These are phyloP conservation scores for Solanum tacnaense DNA, from an alignment of 257 asterid genomes.

Conservation along the genomic window DNA sequence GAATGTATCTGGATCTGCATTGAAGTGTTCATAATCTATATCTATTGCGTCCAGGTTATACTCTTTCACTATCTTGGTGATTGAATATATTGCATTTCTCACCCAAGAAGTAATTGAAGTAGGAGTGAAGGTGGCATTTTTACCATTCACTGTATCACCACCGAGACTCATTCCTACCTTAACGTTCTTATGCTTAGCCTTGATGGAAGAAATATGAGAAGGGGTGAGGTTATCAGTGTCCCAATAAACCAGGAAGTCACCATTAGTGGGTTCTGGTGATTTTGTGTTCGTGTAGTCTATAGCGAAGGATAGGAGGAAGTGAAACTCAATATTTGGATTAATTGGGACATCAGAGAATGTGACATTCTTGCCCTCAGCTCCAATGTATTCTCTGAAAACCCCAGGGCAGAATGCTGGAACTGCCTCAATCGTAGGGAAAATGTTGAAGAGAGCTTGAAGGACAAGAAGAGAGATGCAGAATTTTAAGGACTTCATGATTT, in stretches of 20 bases:
- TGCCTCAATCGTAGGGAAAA: conserved; percentile 3
- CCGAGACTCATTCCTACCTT: conserved; percentile 65
- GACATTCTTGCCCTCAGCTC: conserved; percentile 45
- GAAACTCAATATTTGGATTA: conserved; percentile 31
- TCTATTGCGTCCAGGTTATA: conserved; percentile 62
- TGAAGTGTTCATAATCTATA: conserved; percentile 72
- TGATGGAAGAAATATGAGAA: conserved; percentile 41
- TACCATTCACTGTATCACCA: conserved; percentile 32
- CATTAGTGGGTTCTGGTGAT: conserved; percentile 52
- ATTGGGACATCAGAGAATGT: conserved; percentile 45
- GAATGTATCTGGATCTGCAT: conserved; percentile 53
- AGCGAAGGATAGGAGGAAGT: conserved; percentile 63
- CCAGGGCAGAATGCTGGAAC: conserved; percentile 11
- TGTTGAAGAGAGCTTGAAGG: conserved; percentile 15
- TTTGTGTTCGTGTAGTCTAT: conserved; percentile 42
- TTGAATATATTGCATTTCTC: conserved; percentile 43
- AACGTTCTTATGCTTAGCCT: conserved; percentile 40
- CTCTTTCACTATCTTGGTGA: conserved; percentile 29
- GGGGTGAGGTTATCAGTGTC: conserved; percentile 47
- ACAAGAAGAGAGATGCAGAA: conserved; percentile 11
- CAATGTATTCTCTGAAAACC: conserved; percentile 66
- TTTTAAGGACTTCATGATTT: conserved; percentile 27
- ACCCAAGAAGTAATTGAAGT: conserved; percentile 46
- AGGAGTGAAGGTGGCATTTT: conserved; percentile 35
- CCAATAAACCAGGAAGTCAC: conserved; percentile 48